A percentile compares a stretch with the other conserved stretches of the same genome.
Evolutionary conservation across 1,284 basidiomycete species (phyloP).

Genomic region (Veloporphyrellus conicus): DNA sequence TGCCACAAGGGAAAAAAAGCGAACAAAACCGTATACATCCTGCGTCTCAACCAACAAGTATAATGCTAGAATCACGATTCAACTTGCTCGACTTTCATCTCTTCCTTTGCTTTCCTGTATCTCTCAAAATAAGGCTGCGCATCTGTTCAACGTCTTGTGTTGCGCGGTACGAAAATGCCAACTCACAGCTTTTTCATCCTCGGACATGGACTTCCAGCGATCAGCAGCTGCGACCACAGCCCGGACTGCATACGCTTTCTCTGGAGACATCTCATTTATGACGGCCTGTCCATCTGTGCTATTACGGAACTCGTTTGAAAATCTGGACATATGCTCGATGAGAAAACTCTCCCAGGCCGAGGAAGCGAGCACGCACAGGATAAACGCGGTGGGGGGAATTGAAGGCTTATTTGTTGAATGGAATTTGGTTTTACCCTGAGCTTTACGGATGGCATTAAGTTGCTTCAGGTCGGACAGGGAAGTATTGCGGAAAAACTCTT

Average conservation of each 20-base stretch:
- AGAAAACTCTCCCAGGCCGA: not conserved
- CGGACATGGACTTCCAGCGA: conserved; percentile 29
- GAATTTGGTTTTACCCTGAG: conserved; percentile 21
- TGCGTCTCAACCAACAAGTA: conserved; percentile 14
- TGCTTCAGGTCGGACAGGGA: conserved; percentile 13
- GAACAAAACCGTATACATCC: conserved; percentile 6
- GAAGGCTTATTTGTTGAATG: not conserved
- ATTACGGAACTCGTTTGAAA: conserved; percentile 25
- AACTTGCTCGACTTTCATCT: conserved; percentile 2
- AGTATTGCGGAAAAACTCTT: conserved; percentile 24
- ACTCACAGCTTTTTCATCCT: conserved; percentile 28
- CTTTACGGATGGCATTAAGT: conserved; percentile 26
- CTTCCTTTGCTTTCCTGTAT: conserved; percentile 17
- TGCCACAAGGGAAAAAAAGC: not conserved
- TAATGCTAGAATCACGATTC: conserved; percentile 36
- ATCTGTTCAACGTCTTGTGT: conserved; percentile 1
- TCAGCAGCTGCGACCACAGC: conserved; percentile 13
- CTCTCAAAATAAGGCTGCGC: conserved; percentile 24
- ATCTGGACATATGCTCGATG: conserved; percentile 14
- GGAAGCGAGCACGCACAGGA: conserved; percentile 18
- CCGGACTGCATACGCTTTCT: conserved; percentile 1
- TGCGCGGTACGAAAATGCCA: not conserved
- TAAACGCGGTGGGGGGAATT: conserved; percentile 10
- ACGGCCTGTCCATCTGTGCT: conserved; percentile 17
- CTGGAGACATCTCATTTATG: conserved; percentile 8